phyloP scores from a whole-genome alignment of 768 basidiomycete species.

The Termitomyces sp. region DNA sequence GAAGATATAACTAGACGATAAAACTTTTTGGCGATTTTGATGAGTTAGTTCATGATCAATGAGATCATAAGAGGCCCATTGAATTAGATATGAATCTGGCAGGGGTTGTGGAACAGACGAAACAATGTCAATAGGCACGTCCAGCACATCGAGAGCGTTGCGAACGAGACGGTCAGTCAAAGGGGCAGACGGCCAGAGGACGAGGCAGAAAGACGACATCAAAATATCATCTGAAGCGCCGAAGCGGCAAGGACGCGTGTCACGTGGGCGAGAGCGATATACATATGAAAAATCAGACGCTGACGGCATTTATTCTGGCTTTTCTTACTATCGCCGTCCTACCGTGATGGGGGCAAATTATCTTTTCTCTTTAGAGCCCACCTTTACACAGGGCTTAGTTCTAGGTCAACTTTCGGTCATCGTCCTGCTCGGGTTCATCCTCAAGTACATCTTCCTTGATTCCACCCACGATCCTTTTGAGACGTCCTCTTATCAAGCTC shows the following conservation, averaged over 20 bases:
- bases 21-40: constrained; percentile 37
- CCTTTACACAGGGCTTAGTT: constrained; percentile 93
- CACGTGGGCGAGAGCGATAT: background rate
- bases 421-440: constrained; percentile 67
- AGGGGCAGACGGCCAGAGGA: constrained; percentile 48
- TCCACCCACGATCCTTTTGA: constrained; percentile 55
- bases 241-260: background rate
- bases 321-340: background rate
- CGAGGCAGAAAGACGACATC: constrained; percentile 14
- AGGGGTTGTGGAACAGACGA: constrained; percentile 12
- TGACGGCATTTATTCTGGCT: background rate
- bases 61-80: constrained; percentile 88
- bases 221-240: background rate
- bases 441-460: constrained; percentile 95
- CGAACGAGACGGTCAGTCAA: constrained; percentile 40
- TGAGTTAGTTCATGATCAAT: constrained; percentile 75
- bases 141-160: constrained; percentile 29
- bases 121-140: constrained; percentile 16
- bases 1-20: constrained; percentile 83
- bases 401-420: constrained; percentile 90
- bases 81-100: constrained; percentile 34
- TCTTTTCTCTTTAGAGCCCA: constrained; percentile 72
- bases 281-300: constrained; percentile 5
- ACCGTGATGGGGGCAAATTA: constrained; percentile 48
- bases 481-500: constrained; percentile 54